Percentiles rank a stretch among this genome's conserved stretches.
These are phyloP conservation scores for Hyphodiscus hymeniophilus DNA, from an alignment of 495 filamentous ascomycete species.

Conservation along the genomic window DNA sequence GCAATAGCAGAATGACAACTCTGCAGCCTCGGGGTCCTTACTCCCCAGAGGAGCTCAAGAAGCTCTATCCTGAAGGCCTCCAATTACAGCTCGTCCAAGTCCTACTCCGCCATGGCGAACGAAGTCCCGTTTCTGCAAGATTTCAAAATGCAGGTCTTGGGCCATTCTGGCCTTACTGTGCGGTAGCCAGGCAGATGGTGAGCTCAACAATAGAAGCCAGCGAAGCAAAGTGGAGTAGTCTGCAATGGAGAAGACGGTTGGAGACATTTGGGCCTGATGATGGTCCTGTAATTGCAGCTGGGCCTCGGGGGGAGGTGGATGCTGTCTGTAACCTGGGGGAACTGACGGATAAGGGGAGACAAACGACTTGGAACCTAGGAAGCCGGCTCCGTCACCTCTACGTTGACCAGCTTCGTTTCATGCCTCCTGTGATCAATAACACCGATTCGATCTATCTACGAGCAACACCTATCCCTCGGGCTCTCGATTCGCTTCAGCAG, in stretches of 20 bases:
- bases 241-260: conserved; percentile 72
- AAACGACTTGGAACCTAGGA: conserved; percentile 77
- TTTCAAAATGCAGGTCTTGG: conserved; percentile 84
- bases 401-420: conserved; percentile 78
- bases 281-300: conserved; percentile 56
- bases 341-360: conserved; percentile 78
- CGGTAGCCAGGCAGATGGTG: conserved; percentile 60
- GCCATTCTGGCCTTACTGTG: conserved; percentile 91
- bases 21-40: conserved; percentile 69
- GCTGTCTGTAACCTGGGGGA: conserved; percentile 77
- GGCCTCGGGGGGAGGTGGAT: conserved; percentile 62
- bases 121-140: conserved; percentile 74
- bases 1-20: conserved; percentile 55
- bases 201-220: conserved; percentile 53
- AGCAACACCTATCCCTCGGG: conserved; percentile 74
- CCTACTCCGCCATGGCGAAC: conserved; percentile 85
- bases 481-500: conserved; percentile 84
- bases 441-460: conserved; percentile 75
- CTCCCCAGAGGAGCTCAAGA: conserved; percentile 66
- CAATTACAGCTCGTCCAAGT: conserved; percentile 87
- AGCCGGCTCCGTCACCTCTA: conserved; percentile 74
- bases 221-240: conserved; percentile 44
- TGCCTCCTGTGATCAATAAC: conserved; percentile 57
- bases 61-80: conserved; percentile 71
- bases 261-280: conserved; percentile 74